Percentiles rank a stretch among this genome's conserved stretches.
Conservation (phyloP, 495 filamentous ascomycete genomes). For the Aspergillus panamensis region DNA sequence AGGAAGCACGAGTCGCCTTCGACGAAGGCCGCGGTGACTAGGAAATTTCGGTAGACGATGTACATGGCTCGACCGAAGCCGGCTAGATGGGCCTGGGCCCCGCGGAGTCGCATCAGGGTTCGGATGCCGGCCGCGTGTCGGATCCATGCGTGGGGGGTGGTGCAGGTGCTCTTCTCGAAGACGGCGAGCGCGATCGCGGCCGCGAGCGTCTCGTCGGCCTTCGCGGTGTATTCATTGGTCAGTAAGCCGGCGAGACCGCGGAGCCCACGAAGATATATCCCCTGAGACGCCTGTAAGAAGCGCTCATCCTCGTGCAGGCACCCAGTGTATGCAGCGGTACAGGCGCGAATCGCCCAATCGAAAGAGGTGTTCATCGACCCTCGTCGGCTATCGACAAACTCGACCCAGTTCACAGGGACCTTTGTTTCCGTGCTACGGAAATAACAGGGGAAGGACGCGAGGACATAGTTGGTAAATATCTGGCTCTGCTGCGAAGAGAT, state of each 20-base stretch:
- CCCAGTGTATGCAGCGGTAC: conserved; percentile 28
- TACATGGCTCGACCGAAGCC: conserved; percentile 37
- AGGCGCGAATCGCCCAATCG: conserved; percentile 30
- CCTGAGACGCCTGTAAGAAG: conserved; percentile 19
- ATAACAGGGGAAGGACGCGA: conserved; percentile 27
- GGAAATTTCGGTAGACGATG: conserved; percentile 31
- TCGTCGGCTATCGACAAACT: conserved; percentile 22
- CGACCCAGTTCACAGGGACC: conserved; percentile 31
- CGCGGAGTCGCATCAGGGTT: conserved; percentile 33
- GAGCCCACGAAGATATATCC: conserved; percentile 25
- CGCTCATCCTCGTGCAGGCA: conserved; percentile 23
- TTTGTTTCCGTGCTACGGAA: conserved; percentile 28
- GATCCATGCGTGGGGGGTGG: conserved; percentile 31
- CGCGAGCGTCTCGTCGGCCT: conserved; percentile 29
- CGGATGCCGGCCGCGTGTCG: conserved; percentile 37
- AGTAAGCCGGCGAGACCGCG: conserved; percentile 21
- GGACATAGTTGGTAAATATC: conserved; percentile 29
- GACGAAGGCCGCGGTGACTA: conserved; percentile 30
- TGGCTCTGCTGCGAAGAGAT: conserved; percentile 26
- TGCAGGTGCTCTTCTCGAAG: conserved; percentile 36
- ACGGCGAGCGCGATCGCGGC: conserved; percentile 31
- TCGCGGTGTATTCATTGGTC: conserved; percentile 19
- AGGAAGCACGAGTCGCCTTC: conserved; percentile 33
- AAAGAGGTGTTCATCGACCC: conserved; percentile 18
- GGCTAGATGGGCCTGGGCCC: conserved; percentile 27